Evolutionary conservation across 495 filamentous ascomycete genomes (phyloP), one percentile per base, ranked within the genome.

Genomic region (Neurospora sublineolata): DNA sequence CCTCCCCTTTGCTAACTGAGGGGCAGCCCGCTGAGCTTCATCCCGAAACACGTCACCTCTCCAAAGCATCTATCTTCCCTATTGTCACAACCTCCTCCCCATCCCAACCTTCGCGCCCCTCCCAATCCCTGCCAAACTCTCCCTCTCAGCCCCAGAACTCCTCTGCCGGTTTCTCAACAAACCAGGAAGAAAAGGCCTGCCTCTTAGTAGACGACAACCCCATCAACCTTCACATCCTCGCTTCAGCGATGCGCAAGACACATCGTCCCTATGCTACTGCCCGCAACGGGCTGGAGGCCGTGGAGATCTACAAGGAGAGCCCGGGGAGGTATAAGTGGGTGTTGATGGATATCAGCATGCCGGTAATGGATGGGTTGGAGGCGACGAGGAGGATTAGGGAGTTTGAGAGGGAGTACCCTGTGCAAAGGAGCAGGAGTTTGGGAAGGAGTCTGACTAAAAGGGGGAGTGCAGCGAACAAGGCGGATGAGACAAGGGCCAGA

Each of bases 321-420:
- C 73, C 74, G 0, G 72, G 70, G 16, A 71, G 78, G 27, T 85
- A 79, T 70, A 78, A 80, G 64, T 81, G 84, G 64, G 79, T 87
- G 30, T 72, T 86, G 16, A 33, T 38, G 72, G 89, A 92, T 72
- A 88, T 93, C 69, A 87, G 85, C 72, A 93, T 94, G 91, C 91
- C 91, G 0, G 79, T 92, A 0, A 86, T 93, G 82, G 87, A 91
- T 71, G 90, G 90, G 5, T 79, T 92, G 39, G 86, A 85, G 58
- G 86, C 90, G 11, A 91, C 90, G 1, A 81, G 83, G 5, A 81
- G 84, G 9, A 91, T 93, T 69, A 85, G 90, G 14, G 79, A 81
- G 14, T 84, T 90, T 52, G 91, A 93, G 78, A 52, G 75, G 44
- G 69, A 64, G 52, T 64, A 33, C 68, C 16, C 37, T 7, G 14